These are phyloP conservation scores for Saccharum officinarum DNA, from an alignment of 176 grass and related monocot species.

Conservation along the genomic window DNA sequence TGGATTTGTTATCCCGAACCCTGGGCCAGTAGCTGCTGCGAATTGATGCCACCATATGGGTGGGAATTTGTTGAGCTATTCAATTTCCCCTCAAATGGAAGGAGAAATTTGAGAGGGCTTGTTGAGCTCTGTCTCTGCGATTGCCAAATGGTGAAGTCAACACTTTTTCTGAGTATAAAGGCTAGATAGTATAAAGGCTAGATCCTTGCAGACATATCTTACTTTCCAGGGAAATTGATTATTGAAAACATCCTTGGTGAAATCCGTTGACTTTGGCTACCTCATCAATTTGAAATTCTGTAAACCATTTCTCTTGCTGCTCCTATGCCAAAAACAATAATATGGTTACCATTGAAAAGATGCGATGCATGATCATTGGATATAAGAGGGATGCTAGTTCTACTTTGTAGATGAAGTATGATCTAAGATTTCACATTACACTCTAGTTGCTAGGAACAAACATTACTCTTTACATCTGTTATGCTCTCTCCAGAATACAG, in stretches of 20 bases:
- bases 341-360: slow-evolving; percentile 16
- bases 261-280: not conserved
- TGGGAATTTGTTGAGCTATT: not conserved
- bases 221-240: not conserved
- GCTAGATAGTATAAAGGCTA: too few species aligned
- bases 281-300: not conserved
- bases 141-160: not conserved
- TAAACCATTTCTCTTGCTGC: not conserved
- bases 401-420: not conserved
- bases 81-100: not conserved
- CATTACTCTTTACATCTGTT: not conserved
- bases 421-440: not conserved
- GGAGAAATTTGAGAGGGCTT: not conserved
- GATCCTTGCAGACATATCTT: not conserved
- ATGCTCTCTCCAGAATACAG: not conserved
- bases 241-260: not conserved
- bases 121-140: too few species aligned
- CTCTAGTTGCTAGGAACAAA: slow-evolving; percentile 19
- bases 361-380: not conserved
- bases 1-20: not conserved
- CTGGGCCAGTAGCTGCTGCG: not conserved
- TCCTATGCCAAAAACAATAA: not conserved
- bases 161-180: not conserved
- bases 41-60: not conserved
- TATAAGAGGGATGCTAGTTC: not conserved